phyloP scores from a whole-genome alignment of 176 grass and related monocot species.

The Musa acuminata region DNA sequence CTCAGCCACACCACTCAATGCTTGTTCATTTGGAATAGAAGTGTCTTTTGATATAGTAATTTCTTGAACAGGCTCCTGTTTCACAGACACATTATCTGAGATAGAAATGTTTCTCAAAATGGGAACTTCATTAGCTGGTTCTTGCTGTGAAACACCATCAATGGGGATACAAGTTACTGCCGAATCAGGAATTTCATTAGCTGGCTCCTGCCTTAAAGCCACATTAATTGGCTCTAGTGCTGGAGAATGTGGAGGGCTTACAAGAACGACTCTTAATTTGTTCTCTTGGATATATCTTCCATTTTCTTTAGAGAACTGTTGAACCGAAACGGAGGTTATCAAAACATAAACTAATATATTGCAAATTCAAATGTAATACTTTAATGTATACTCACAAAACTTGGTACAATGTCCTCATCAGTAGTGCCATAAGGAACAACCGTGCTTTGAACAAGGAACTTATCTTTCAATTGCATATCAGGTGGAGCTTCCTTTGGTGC shows the following conservation, averaged over 20 bases:
- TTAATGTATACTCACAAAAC: constrained; percentile 62
- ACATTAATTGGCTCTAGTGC: constrained; percentile 32
- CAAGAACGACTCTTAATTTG: constrained; percentile 87
- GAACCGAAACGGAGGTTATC: constrained; percentile 13
- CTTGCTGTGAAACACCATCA: constrained; percentile 21
- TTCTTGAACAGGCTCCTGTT: not conserved
- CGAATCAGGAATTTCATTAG: not conserved
- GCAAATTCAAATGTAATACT: constrained; percentile 4
- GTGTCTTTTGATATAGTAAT: constrained; percentile 9
- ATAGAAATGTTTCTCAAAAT: constrained; percentile 20
- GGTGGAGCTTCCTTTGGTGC: constrained; percentile 59
- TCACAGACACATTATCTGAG: constrained; percentile 21
- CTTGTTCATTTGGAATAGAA: constrained; percentile 35
- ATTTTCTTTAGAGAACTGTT: constrained; percentile 92
- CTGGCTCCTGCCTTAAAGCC: constrained; percentile 29
- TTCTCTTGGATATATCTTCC: constrained; percentile 86
- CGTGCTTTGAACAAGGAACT: constrained; percentile 90
- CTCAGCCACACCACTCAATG: constrained; percentile 19
- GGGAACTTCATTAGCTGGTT: constrained; percentile 1
- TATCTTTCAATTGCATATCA: constrained; percentile 99
- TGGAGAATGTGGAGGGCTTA: constrained; percentile 42
- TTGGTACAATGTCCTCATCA: constrained; percentile 65
- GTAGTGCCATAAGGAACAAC: constrained; percentile 73
- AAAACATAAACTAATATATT: constrained; percentile 11
- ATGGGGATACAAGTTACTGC: constrained; percentile 2